These are phyloP conservation scores for Sordariomycetes sp. DNA, from an alignment of 2,329 filamentous ascomycete species.

Conservation along the genomic window DNA sequence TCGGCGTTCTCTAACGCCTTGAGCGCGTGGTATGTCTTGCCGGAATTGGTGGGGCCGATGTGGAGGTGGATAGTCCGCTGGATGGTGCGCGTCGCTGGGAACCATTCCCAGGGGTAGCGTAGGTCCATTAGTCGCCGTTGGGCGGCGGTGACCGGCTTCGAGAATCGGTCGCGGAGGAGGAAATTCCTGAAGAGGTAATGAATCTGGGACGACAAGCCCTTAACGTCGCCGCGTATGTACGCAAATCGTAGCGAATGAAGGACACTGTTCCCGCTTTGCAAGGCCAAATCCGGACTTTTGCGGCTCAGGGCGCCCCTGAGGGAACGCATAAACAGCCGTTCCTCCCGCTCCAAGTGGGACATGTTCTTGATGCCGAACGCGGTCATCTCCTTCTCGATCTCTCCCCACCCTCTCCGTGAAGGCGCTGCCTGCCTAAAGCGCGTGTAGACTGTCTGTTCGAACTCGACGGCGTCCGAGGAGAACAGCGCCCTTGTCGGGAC, in stretches of 20 bases:
- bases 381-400: constrained; percentile 7
- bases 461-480: constrained; percentile 1
- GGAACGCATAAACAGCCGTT: constrained; percentile 30
- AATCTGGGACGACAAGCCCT: constrained; percentile 45
- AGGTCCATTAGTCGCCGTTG: constrained; percentile 67
- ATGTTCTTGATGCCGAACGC: constrained; percentile 15
- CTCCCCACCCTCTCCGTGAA: constrained; percentile 6
- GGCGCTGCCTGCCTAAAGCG: constrained; percentile 6
- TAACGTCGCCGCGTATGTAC: constrained; percentile 41
- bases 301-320: constrained; percentile 37
- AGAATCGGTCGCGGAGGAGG: constrained; percentile 45
- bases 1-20: constrained; percentile 69
- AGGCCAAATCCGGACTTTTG: constrained; percentile 20
- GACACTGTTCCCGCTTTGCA: constrained; percentile 31
- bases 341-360: constrained; percentile 31
- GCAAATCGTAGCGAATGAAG: constrained; percentile 49
- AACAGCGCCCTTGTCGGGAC: neutral
- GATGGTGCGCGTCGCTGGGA: constrained; percentile 67
- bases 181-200: constrained; percentile 59
- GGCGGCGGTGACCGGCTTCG: constrained; percentile 40
- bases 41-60: constrained; percentile 94
- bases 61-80: constrained; percentile 84
- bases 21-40: constrained; percentile 92
- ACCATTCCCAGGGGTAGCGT: constrained; percentile 89
- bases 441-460: constrained; percentile 7